phyloP scores from a whole-genome alignment of 495 filamentous ascomycete genomes.

The Talaromyces liani region DNA sequence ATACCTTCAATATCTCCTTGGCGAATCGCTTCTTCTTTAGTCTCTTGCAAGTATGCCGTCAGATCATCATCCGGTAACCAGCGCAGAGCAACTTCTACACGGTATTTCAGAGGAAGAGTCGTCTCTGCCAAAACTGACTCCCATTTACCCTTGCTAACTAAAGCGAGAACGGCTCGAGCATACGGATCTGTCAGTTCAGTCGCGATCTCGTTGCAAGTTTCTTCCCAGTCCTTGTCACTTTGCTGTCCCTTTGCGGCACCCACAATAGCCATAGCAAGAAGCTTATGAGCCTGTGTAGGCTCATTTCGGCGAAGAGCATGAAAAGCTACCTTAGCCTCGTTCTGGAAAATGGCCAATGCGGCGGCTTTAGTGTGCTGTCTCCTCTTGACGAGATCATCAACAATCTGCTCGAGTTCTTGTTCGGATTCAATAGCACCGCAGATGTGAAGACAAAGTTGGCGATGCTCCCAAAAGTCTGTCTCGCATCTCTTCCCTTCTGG shows the following conservation, averaged over 20 bases:
- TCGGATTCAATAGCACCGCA: constrained; percentile 64
- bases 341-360: constrained; percentile 67
- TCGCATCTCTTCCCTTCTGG: constrained; percentile 41
- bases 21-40: constrained; percentile 54
- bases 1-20: constrained; percentile 85
- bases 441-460: constrained; percentile 70
- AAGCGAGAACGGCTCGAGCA: constrained; percentile 83
- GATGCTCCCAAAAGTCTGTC: constrained; percentile 64
- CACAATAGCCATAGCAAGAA: constrained; percentile 48
- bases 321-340: constrained; percentile 51
- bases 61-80: constrained; percentile 76
- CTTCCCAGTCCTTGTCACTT: constrained; percentile 47
- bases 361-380: constrained; percentile 76
- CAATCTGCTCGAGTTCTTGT: constrained; percentile 51
- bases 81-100: constrained; percentile 76
- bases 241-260: constrained; percentile 43
- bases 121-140: constrained; percentile 69
- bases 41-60: constrained; percentile 58
- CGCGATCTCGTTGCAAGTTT: constrained; percentile 52
- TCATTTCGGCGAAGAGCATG: constrained; percentile 35
- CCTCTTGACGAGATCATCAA: constrained; percentile 49
- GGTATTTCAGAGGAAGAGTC: constrained; percentile 76
- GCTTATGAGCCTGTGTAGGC: constrained; percentile 38
- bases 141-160: constrained; percentile 86
- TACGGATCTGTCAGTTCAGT: constrained; percentile 73